Conservation (phyloP, 129 eudicot genomes). For the carrot (Daucus carota) region DH1_v3.0 NC_030384.2:51032501-51033000, state of each 20-base stretch:
- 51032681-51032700: constrained; percentile 63
- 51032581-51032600: not conserved
- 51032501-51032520: no score
- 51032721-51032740: constrained; percentile 48
- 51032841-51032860: not conserved
- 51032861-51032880: not conserved
- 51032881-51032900: not conserved
- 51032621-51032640: not conserved
- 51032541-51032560: not conserved
- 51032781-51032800: constrained; percentile 47
- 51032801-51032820: constrained; percentile 48
- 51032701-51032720: constrained; percentile 79
- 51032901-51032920: no score
- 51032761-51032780: constrained; percentile 59
- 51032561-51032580: not conserved
- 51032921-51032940: constrained; percentile 3
- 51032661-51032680: not conserved
- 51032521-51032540: not conserved
- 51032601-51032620: not conserved
- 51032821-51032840: not conserved
- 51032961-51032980: not conserved
- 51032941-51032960: constrained; percentile 6
- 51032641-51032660: not conserved
- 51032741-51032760: constrained; percentile 52
- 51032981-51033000: constrained; percentile 10